Percentiles rank a stretch among this genome's conserved stretches.
Conservation (phyloP, 345 rosid species). For the Murraya koenigii region DNA sequence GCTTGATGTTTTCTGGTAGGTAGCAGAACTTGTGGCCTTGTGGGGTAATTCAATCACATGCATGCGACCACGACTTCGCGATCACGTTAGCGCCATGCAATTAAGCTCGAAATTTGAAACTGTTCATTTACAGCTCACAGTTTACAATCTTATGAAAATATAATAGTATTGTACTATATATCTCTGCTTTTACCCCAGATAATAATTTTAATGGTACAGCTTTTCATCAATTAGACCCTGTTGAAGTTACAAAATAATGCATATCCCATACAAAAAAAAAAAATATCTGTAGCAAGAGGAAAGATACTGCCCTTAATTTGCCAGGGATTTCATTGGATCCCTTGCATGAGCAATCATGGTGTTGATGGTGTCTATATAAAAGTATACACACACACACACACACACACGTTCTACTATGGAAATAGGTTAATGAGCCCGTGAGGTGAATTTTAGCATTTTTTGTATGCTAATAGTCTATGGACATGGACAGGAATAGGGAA, state of each 20-base stretch:
- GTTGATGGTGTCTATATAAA: not conserved
- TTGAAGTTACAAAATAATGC: not conserved
- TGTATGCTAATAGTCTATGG: not conserved
- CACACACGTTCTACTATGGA: not conserved
- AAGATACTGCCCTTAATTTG: not conserved
- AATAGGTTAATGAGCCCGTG: constrained; percentile 10
- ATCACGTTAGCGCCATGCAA: not conserved
- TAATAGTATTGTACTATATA: not conserved
- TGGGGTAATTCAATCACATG: constrained; percentile 11
- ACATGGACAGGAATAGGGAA: not conserved
- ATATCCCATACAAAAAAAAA: not conserved
- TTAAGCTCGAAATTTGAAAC: not conserved
- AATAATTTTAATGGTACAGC: not conserved
- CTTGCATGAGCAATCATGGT: constrained; percentile 14
- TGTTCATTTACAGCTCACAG: not conserved
- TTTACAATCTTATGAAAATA: not conserved
- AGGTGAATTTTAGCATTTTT: not conserved
- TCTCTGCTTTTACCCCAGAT: not conserved
- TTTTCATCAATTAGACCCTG: not conserved
- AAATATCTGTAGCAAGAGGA: not conserved
- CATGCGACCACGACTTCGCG: not conserved
- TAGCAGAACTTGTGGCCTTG: not conserved
- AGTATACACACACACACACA: not conserved
- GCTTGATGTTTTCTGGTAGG: constrained; percentile 2
- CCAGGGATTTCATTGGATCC: not conserved